phyloP scores from a whole-genome alignment of 1,284 basidiomycete species.

The Melampsora medusae region DNA sequence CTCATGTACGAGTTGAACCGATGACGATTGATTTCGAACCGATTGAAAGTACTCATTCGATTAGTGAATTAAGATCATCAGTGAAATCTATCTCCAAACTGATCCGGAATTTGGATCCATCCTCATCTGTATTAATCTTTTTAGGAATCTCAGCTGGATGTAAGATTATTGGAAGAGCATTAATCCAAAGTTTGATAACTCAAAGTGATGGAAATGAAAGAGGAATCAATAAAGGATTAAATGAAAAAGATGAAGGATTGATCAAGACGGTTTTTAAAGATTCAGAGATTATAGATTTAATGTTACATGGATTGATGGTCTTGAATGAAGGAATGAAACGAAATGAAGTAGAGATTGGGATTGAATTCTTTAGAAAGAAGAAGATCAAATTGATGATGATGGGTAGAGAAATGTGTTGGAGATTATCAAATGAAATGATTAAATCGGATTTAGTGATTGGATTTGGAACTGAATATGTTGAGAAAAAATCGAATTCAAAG shows the following conservation, averaged over 20 bases:
- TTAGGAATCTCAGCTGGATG: constrained; percentile 84
- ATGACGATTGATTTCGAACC: constrained; percentile 69
- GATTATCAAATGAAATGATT: constrained; percentile 62
- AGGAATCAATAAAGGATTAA: constrained; percentile 15
- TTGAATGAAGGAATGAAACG: constrained; percentile 72
- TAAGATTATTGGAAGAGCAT: constrained; percentile 71
- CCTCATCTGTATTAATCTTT: constrained; percentile 73
- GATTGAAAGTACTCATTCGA: constrained; percentile 82
- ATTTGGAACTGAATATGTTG: constrained; percentile 79
- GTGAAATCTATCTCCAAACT: constrained; percentile 76
- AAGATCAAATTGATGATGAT: constrained; percentile 78
- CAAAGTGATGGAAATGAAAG: constrained; percentile 62
- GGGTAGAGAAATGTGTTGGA: constrained; percentile 79
- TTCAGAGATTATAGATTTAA: constrained; percentile 66
- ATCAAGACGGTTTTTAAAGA: constrained; percentile 64
- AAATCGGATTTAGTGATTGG: constrained; percentile 77
- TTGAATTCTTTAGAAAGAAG: constrained; percentile 79
- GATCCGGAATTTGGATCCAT: constrained; percentile 53
- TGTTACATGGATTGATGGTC: constrained; percentile 86
- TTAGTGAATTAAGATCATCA: constrained; percentile 85
- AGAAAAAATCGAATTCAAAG: constrained; percentile 14
- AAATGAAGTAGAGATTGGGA: constrained; percentile 71
- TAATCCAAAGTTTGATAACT: constrained; percentile 85
- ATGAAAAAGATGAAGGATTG: constrained; percentile 62
- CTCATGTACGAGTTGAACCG: constrained; percentile 77